Percentiles rank a stretch among this genome's conserved stretches.
These are phyloP conservation scores for Articulospora tetracladia DNA, from an alignment of 495 filamentous ascomycete genomes.

Conservation along the genomic window DNA sequence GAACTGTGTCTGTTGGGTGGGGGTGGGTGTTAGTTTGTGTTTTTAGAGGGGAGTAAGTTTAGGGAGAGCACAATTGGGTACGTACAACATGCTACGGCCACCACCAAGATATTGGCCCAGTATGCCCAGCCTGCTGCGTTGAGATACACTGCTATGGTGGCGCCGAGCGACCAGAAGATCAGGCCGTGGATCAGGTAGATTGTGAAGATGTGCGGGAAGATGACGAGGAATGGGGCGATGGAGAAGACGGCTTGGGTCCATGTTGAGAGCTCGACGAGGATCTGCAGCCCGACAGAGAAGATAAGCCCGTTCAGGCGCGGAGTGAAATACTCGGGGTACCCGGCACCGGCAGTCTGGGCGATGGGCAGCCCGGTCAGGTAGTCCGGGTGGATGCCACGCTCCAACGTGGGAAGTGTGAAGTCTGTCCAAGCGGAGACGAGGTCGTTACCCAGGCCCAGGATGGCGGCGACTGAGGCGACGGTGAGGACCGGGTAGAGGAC, in stretches of 20 bases:
- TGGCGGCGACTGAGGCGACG: slow-evolving; percentile 5
- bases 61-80: too few relatives aligned
- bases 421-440: slow-evolving; percentile 23
- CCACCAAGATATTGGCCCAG: slow-evolving; percentile 25
- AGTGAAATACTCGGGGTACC: slow-evolving; percentile 35
- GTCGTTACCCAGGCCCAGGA: slow-evolving; percentile 27
- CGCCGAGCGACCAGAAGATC: slow-evolving; percentile 36
- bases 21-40: too few relatives aligned
- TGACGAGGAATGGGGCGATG: slow-evolving; percentile 26
- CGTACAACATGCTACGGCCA: neutral
- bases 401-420: slow-evolving; percentile 24
- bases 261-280: slow-evolving; percentile 33
- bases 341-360: slow-evolving; percentile 20
- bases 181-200: slow-evolving; percentile 42
- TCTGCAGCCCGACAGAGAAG: slow-evolving; percentile 32
- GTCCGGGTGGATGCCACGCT: slow-evolving; percentile 38
- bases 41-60: too few relatives aligned
- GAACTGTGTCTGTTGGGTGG: too few relatives aligned
- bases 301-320: slow-evolving; percentile 36
- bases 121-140: slow-evolving; percentile 17
- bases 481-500: slow-evolving; percentile 30
- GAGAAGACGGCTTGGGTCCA: slow-evolving; percentile 31
- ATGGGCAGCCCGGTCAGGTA: slow-evolving; percentile 25
- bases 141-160: slow-evolving; percentile 22
- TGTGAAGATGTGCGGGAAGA: slow-evolving; percentile 43